A percentile compares a stretch with the other conserved stretches of the same genome.
Evolutionary conservation across 495 filamentous ascomycete species (phyloP).

Genomic region (Entonaema liquescens): DNA sequence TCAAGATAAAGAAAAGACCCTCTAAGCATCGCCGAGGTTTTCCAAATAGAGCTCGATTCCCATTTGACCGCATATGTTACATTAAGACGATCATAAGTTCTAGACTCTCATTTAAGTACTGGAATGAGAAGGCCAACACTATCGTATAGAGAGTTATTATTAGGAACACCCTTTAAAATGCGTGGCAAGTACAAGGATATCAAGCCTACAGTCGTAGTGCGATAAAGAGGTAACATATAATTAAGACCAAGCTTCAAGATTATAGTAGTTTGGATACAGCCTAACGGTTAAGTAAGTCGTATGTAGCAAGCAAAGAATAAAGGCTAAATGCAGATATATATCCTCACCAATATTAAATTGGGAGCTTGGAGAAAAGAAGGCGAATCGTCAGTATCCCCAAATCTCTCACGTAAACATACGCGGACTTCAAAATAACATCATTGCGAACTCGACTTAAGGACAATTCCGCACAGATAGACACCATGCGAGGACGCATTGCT

Average conservation of each 20-base stretch:
- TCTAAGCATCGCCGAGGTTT: not conserved
- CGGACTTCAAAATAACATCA: not conserved
- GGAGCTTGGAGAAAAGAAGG: not conserved
- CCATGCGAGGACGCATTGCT: not conserved
- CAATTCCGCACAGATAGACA: conserved; percentile 4
- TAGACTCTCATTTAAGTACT: not conserved
- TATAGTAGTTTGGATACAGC: conserved; percentile 26
- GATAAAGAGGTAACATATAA: conserved; percentile 16
- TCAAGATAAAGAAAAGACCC: not conserved
- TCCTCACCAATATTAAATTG: conserved; percentile 19
- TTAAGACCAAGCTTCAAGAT: not conserved
- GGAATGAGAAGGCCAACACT: not conserved
- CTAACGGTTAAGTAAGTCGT: conserved; percentile 26
- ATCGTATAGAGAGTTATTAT: not conserved
- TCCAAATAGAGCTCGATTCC: not conserved
- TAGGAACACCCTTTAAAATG: not conserved
- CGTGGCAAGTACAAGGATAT: not conserved
- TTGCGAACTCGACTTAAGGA: not conserved
- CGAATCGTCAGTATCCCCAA: not conserved
- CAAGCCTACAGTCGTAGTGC: not conserved
- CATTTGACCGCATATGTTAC: not conserved
- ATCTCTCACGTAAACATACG: not conserved
- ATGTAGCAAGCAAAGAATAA: conserved; percentile 7
- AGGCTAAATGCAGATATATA: conserved; percentile 30
- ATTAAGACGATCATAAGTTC: not conserved